phyloP scores from a whole-genome alignment of 2,329 filamentous ascomycete species.

The Metarhizium rileyi region DNA sequence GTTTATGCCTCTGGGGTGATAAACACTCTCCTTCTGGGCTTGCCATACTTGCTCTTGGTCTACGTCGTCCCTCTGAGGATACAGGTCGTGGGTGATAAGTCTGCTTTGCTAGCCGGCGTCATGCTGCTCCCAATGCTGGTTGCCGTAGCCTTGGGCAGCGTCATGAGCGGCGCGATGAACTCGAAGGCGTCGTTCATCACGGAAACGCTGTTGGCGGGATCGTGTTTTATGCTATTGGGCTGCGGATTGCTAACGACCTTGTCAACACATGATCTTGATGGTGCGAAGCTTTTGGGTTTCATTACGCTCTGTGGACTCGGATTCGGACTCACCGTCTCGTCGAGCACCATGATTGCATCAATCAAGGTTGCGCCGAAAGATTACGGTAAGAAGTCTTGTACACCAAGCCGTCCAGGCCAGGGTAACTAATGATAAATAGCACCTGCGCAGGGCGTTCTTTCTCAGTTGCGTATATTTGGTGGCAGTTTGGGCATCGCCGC shows the following conservation, averaged over 20 bases:
- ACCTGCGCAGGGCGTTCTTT: conserved; percentile 41
- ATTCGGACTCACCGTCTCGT: conserved; percentile 38
- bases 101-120: conserved; percentile 35
- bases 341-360: conserved; percentile 35
- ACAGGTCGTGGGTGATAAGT: conserved; percentile 39
- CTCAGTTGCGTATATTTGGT: conserved; percentile 41
- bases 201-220: conserved; percentile 33
- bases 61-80: conserved; percentile 40
- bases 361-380: conserved; percentile 33
- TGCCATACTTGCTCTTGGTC: conserved; percentile 38
- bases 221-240: conserved; percentile 34
- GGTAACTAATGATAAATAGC: conserved; percentile 24
- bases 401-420: not conserved
- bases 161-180: conserved; percentile 32
- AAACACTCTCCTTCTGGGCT: conserved; percentile 39
- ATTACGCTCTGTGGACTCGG: conserved; percentile 42
- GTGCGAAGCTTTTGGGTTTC: conserved; percentile 38
- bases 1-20: conserved; percentile 32
- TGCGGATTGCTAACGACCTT: conserved; percentile 36
- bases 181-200: conserved; percentile 29
- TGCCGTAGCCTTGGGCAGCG: conserved; percentile 35
- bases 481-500: conserved; percentile 45
- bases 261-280: conserved; percentile 18
- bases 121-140: conserved; percentile 45
- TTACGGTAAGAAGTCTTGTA: conserved; percentile 27